These are phyloP conservation scores for Rhizopus sp. DNA, from an alignment of 371 early-diverging fungal genomes.

Conservation along the genomic window DNA sequence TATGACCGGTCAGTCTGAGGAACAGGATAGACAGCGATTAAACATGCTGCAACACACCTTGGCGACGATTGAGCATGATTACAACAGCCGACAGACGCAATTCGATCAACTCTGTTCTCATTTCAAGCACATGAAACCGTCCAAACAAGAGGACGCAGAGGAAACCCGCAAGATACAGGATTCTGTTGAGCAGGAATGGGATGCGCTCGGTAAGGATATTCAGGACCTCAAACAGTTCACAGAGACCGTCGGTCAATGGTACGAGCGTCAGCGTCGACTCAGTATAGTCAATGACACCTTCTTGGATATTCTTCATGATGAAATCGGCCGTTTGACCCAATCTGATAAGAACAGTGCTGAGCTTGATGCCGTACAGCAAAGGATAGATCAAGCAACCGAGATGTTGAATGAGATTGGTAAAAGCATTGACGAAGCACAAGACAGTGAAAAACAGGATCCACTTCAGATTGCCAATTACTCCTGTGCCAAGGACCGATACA, in stretches of 20 bases:
- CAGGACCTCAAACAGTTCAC: conserved; percentile 27
- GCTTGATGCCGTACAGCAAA: conserved; percentile 18
- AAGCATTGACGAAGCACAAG: conserved; percentile 24
- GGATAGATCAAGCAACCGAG: conserved; percentile 24
- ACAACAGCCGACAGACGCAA: conserved; percentile 19
- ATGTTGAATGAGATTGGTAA: conserved; percentile 25
- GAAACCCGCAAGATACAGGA: conserved; percentile 18
- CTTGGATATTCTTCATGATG: conserved; percentile 31
- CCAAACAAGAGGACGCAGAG: conserved; percentile 24
- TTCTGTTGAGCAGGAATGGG: conserved; percentile 34
- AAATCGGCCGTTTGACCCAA: conserved; percentile 27
- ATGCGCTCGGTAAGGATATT: conserved; percentile 26
- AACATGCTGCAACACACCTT: conserved; percentile 24
- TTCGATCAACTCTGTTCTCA: conserved; percentile 27
- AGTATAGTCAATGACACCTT: conserved; percentile 27
- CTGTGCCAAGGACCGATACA: conserved; percentile 42
- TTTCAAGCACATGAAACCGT: conserved; percentile 20
- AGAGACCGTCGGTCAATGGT: conserved; percentile 38
- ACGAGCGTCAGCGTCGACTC: conserved; percentile 36
- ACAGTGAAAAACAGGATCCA: conserved; percentile 34
- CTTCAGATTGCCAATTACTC: conserved; percentile 49
- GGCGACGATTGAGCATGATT: conserved; percentile 15
- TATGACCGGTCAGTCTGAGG: conserved; percentile 47
- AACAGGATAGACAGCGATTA: conserved; percentile 38
- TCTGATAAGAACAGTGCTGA: conserved; percentile 25